These are phyloP conservation scores for Phytophthora uliginosa DNA, from an alignment of 352 stramenopile genomes.

Conservation along the genomic window DNA sequence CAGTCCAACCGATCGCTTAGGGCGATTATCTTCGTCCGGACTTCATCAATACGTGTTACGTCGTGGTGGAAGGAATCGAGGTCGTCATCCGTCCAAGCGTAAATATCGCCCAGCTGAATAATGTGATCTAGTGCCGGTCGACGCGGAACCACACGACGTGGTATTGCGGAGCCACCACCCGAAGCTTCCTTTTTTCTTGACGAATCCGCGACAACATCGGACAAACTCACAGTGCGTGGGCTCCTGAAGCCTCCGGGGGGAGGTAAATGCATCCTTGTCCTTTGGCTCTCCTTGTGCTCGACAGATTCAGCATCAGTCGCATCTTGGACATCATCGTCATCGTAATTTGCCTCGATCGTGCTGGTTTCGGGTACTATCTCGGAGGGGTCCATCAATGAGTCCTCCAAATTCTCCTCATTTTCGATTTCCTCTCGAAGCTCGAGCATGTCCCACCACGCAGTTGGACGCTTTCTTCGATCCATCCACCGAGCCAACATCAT, in stretches of 20 bases:
- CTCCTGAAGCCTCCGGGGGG: slow-evolving; percentile 6
- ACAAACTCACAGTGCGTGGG: slow-evolving; percentile 10
- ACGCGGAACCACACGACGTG: neutral
- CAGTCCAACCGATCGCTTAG: slow-evolving; percentile 43
- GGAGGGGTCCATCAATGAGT: neutral
- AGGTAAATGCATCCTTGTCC: slow-evolving; percentile 1
- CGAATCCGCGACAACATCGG: neutral
- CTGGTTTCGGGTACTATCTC: neutral
- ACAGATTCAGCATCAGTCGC: slow-evolving; percentile 28
- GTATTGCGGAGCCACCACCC: neutral
- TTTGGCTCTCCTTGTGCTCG: slow-evolving; percentile 14
- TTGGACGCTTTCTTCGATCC: slow-evolving; percentile 27
- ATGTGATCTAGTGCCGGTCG: neutral
- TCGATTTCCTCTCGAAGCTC: slow-evolving; percentile 10
- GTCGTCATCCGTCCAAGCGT: slow-evolving; percentile 58
- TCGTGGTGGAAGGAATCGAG: slow-evolving; percentile 56
- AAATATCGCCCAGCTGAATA: slow-evolving; percentile 44
- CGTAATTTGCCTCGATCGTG: neutral
- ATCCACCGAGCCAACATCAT: slow-evolving; percentile 64
- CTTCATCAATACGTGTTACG: slow-evolving; percentile 53
- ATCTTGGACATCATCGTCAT: slow-evolving; percentile 11
- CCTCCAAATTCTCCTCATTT: neutral
- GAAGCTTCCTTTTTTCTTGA: neutral
- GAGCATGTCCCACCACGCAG: slow-evolving; percentile 29
- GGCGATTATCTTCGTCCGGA: slow-evolving; percentile 42